phyloP scores from a whole-genome alignment of 2,329 filamentous ascomycete species.

The Nothomitra cinnamomea region DNA sequence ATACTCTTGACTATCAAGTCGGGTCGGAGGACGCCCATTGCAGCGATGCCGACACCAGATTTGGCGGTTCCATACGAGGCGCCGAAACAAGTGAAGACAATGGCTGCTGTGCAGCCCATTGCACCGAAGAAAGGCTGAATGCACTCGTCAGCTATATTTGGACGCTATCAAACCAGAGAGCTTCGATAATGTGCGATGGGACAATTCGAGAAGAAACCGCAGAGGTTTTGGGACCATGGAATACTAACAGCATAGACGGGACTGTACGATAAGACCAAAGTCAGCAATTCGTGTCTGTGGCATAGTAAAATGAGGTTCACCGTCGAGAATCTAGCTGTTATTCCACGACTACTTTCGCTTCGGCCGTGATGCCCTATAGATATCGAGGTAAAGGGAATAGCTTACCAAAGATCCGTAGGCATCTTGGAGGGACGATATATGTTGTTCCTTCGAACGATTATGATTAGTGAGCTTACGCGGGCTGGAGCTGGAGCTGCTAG shows the following conservation, averaged over 20 bases:
- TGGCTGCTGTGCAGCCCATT: constrained; percentile 89
- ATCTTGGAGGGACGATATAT: constrained; percentile 33
- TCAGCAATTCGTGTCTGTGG: not conserved
- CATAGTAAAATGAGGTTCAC: not conserved
- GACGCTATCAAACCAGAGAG: constrained; percentile 22
- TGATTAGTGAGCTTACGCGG: not conserved
- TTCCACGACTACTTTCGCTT: not conserved
- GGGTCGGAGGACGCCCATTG: constrained; percentile 94
- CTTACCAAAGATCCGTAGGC: constrained; percentile 70
- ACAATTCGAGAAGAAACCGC: not conserved
- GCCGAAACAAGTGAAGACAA: constrained; percentile 91
- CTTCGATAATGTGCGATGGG: constrained; percentile 14
- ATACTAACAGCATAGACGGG: constrained; percentile 96
- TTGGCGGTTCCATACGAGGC: constrained; percentile 98
- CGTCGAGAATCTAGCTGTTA: not conserved
- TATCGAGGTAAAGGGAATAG: constrained; percentile 18
- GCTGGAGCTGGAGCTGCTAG: not conserved
- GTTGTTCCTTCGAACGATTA: not conserved
- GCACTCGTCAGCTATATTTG: constrained; percentile 17
- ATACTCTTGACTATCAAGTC: constrained; percentile 99
- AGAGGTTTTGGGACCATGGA: constrained; percentile 10
- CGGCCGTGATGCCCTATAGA: not conserved
- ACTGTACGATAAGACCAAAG: constrained; percentile 31
- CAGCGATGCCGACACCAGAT: constrained; percentile 95
- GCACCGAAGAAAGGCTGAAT: constrained; percentile 79